A percentile compares a stretch with the other conserved stretches of the same genome.
phyloP scores from a whole-genome alignment of 1,139 yeast genomes.

The Saccharomyces hybrid region DNA sequence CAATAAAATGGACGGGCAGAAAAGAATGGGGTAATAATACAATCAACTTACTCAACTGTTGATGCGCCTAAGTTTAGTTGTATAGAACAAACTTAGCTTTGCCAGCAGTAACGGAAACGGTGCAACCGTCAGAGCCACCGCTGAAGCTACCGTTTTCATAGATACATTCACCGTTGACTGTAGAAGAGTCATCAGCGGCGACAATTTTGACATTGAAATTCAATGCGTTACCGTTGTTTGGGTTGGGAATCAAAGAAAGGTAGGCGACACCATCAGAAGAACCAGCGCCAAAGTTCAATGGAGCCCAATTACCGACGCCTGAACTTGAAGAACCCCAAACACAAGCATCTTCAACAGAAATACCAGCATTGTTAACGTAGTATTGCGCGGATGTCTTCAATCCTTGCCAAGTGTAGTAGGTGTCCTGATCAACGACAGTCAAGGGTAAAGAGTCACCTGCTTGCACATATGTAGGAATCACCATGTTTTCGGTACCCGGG shows the following conservation, averaged over 20 bases:
- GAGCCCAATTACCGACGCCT: conserved; percentile 96
- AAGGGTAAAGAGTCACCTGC: conserved; percentile 53
- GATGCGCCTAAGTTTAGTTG: conserved; percentile 15
- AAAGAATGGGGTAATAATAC: not conserved
- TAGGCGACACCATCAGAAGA: conserved; percentile 68
- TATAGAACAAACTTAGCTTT: conserved; percentile 64
- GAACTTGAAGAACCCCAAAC: conserved; percentile 78
- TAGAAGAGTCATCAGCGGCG: conserved; percentile 53
- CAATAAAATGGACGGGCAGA: not conserved
- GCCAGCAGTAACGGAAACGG: conserved; percentile 79
- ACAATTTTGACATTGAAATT: conserved; percentile 84
- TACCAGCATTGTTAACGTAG: conserved; percentile 95
- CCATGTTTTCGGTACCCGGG: conserved; percentile 85
- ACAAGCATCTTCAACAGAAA: conserved; percentile 80
- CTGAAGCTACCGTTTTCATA: conserved; percentile 72
- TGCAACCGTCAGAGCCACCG: conserved; percentile 75
- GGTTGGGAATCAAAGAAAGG: conserved; percentile 89
- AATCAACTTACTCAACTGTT: not conserved
- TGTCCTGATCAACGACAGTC: conserved; percentile 68
- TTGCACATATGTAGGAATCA: conserved; percentile 61
- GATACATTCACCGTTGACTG: conserved; percentile 65
- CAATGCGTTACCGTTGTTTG: conserved; percentile 68
- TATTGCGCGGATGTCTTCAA: conserved; percentile 85
- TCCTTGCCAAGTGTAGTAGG: conserved; percentile 78
- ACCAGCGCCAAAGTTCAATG: conserved; percentile 91